Evolutionary conservation across 2,329 filamentous ascomycete genomes (phyloP).

Genomic region (Cladosporium phlei): DNA sequence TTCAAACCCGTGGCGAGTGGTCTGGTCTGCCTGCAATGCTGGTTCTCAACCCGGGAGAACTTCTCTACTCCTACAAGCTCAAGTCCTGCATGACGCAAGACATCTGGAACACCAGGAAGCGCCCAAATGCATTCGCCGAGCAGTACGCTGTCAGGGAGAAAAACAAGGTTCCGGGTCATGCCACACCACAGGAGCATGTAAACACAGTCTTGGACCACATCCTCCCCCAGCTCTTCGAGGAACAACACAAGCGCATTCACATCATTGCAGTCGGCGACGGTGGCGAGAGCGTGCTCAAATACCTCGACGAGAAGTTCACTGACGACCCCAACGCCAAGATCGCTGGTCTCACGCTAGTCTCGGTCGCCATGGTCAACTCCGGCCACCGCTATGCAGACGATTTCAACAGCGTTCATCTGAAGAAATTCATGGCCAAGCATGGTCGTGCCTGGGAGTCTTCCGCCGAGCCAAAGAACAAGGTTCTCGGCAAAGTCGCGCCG

Average conservation of each 20-base stretch:
- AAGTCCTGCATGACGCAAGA: constrained; percentile 55
- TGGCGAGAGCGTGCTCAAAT: constrained; percentile 40
- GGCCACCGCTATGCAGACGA: constrained; percentile 17
- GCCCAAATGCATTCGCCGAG: constrained; percentile 55
- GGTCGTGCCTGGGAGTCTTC: neutral
- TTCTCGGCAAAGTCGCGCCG: neutral
- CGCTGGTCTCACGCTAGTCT: constrained; percentile 12
- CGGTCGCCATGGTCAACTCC: constrained; percentile 21
- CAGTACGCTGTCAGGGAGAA: constrained; percentile 49
- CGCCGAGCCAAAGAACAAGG: neutral
- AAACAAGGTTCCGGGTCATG: constrained; percentile 62
- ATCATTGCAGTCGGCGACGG: constrained; percentile 68
- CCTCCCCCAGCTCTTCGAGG: no score
- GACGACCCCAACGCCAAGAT: neutral
- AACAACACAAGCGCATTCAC: constrained; percentile 54
- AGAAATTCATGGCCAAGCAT: neutral
- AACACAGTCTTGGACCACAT: constrained; percentile 52
- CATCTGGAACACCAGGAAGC: constrained; percentile 50
- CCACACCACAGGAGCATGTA: constrained; percentile 57
- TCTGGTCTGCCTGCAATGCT: constrained; percentile 56
- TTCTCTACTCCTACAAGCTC: constrained; percentile 67
- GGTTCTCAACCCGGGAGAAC: constrained; percentile 72
- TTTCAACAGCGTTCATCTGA: neutral
- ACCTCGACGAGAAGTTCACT: constrained; percentile 17
- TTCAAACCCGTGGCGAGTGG: constrained; percentile 23